Evolutionary conservation across 768 basidiomycete genomes (phyloP), one percentile per base, ranked within the genome.

Genomic region (Lactifluus pinguis): DNA sequence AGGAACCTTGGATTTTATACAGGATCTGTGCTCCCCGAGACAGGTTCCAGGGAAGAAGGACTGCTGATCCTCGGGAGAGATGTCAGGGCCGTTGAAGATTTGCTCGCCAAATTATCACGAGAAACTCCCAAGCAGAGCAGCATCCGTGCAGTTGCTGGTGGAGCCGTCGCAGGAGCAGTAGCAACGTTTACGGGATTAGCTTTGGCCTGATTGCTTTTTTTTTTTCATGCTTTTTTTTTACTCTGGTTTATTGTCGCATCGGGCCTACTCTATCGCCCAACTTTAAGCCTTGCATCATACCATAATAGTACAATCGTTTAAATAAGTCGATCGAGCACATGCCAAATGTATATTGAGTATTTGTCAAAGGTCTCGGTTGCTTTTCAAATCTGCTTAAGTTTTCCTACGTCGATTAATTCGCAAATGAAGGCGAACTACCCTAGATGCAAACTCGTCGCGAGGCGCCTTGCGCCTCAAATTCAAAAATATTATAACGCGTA

Each of bases 161-260:
- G 65, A 3, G 60, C 51, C 9, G 59, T 66, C 8, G 65, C 55
- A 5, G 65, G 65, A 29, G 65, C 65, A 34, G 63, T 66, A 19
- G 65, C 63, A 15, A 66, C 65, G 6, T 61, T 66, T 38, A 61
- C 65, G 6, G 65, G 65, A 25, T 47, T 66, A 11, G 65, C 63
- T n/a, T 21, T 65, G 17, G 45, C 63, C 10, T 66, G 48, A 66
- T 1, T 38, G 6, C 5, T 15, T 19, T 17, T 19, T 56, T 42
- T 55, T 14, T n/a, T 7, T 39, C 19, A 25, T 25, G 25, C 32
- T 30, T 38, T 60, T 15, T 19, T 56, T 42, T 52, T 11, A 38
- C 38, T 49, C 25, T 19, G 29, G 34, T 39, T 54, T 53, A 61
- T 63, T 14, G 15, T 51, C 49, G 36, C 49, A 38, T 38, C 21